A percentile compares a stretch with the other conserved stretches of the same genome.
Conservation (phyloP, 176 grass and related monocot species). For the Hyparrhenia diplandra region DNA sequence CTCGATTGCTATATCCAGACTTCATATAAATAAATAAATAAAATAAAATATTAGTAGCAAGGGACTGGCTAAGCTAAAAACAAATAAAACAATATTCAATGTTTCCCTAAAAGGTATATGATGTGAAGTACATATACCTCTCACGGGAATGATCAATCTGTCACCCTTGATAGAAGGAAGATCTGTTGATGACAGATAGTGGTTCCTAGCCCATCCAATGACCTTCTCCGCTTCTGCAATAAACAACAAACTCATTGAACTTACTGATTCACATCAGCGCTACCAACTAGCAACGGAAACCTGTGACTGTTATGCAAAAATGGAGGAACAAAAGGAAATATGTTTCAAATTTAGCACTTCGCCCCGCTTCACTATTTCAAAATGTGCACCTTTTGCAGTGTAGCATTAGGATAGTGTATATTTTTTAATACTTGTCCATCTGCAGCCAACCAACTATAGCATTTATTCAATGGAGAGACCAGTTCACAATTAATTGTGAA, state of each 20-base stretch:
- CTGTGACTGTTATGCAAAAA: not conserved
- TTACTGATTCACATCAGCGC: not conserved
- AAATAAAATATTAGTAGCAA: slow-evolving; percentile 35
- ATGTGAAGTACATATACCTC: slow-evolving; percentile 55
- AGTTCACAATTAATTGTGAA: not conserved
- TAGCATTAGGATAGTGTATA: not conserved
- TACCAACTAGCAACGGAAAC: slow-evolving; percentile 3
- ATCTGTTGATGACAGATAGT: slow-evolving; percentile 71
- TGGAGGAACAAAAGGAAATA: not conserved
- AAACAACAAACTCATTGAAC: slow-evolving; percentile 16
- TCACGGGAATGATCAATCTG: slow-evolving; percentile 68
- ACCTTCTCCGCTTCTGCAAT: slow-evolving; percentile 80
- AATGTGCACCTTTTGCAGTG: not conserved
- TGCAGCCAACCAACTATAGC: not conserved
- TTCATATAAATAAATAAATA: slow-evolving; percentile 35
- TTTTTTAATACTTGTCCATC: not conserved
- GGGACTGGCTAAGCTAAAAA: not conserved
- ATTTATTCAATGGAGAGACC: not conserved
- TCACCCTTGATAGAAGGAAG: slow-evolving; percentile 59
- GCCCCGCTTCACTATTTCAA: not conserved
- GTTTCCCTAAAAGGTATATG: not conserved
- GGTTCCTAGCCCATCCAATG: slow-evolving; percentile 81
- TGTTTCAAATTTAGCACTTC: not conserved
- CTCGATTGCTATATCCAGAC: slow-evolving; percentile 76
- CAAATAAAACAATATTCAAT: slow-evolving; percentile 4